A percentile compares a stretch with the other conserved stretches of the same genome.
phyloP scores from a whole-genome alignment of 2,329 filamentous ascomycete genomes.

The Talaromyces sp. region DNA sequence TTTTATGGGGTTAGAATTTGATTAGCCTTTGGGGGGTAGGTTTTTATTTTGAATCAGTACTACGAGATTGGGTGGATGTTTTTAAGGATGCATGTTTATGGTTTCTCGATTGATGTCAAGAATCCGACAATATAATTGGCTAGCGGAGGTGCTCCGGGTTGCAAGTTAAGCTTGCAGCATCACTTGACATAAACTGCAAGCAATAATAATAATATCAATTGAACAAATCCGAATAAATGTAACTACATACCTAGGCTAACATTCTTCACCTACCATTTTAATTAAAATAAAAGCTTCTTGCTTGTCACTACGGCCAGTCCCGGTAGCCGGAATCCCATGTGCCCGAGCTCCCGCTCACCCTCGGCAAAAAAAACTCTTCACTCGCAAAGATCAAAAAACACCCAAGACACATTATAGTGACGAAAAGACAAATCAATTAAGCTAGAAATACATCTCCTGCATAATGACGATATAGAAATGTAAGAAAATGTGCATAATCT shows the following conservation, averaged over 20 bases:
- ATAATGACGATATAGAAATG: neutral
- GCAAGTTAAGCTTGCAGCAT: neutral
- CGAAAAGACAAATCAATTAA: neutral
- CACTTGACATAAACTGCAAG: neutral
- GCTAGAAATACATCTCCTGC: neutral
- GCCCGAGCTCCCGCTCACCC: neutral
- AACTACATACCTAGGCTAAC: too few relatives aligned
- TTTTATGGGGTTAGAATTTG: conserved; percentile 42
- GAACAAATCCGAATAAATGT: too few relatives aligned
- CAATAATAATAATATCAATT: neutral
- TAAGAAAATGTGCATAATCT: neutral
- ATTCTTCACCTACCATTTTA: too few relatives aligned
- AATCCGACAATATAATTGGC: neutral
- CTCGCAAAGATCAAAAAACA: neutral
- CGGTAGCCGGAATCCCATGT: neutral
- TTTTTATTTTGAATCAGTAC: too few relatives aligned
- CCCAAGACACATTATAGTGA: neutral
- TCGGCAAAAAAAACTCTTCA: neutral
- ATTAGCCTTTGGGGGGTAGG: too few relatives aligned
- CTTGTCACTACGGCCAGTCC: neutral
- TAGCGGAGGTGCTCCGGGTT: neutral
- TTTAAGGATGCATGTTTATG: too few relatives aligned
- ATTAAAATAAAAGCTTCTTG: too few relatives aligned
- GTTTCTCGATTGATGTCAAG: neutral
- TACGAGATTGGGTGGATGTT: too few relatives aligned